Base-by-base conservation (phyloP, 2,329 filamentous ascomycete species). In the Ploettnerulaceae sp. region DNA sequence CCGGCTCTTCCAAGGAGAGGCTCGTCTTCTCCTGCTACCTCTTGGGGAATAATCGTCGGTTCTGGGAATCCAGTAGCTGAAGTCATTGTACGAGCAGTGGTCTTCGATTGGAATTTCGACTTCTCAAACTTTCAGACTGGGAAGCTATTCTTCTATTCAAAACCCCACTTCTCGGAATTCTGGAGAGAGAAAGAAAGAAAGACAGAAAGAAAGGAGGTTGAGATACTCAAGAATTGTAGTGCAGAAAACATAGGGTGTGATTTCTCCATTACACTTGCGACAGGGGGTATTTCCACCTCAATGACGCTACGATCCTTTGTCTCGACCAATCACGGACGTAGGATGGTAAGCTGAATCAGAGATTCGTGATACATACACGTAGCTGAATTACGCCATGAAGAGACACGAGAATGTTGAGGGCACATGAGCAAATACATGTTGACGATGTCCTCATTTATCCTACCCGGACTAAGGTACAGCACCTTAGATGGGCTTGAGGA, bases 1-100 rank as follows among this genome's bases (percentile, higher is more conserved):
- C 87, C 87, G 33, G 81, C 74, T 39, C 74, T 71, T 43, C 84
- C 85, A 24, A 91, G 71, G 43, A 91, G 70, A 54, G 86, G 86
- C 60, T 87, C 81, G 41, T 82, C 74, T 61, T 88, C 84, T 25
- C 55, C 57, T 11, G 47, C 35, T 4, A 42, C 54, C 15, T 71
- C 69, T 33, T 61, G 51, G 40, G 37, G 45, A 20, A 42, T 35
- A 24, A 68, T 66, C 52, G 68, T 66, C 32, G 66, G 65, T 57
- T 82, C 73, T 18, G 83, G 82, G 48, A 84, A 76, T 44, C 80
- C 81, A 26, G 82, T 83, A 45, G 81, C 75, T 51, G 82, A 86
- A 24, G 83, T 76, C 84, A 89, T 38, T 12, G 11, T 32, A 15
- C 3, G 7, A 7, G 29, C 14, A 32, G 29, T 32, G n/a, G 29